Evolutionary conservation across 345 rosid species (phyloP), one percentile per base, ranked within the genome.

Genomic region (Citrus trifoliata): DNA sequence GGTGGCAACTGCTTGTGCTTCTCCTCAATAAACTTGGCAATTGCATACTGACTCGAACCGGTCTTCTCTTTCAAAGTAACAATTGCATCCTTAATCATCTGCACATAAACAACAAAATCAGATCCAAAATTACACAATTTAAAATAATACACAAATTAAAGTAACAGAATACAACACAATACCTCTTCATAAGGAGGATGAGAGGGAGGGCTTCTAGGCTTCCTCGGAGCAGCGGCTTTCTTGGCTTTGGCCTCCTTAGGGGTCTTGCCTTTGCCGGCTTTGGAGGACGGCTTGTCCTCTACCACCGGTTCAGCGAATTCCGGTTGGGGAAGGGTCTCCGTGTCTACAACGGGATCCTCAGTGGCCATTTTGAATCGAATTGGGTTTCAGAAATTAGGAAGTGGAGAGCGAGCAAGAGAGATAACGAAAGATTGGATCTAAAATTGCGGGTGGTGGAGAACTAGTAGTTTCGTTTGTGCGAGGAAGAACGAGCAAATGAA

Each of bases 41-140:
- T 94, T 46, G 98, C 98, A 71, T 90, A 87, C 83, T 93, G 97
- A 63, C 98, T 94, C 46, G 98, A 94, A 71, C 98, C 98, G 5
- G 88, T 91, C 85, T 84, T 94, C 83, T 94, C 98, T 80, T 94
- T 92, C 86, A 94, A 71, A 9, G 90, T 84, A 22, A 82, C 79
- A 12, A 94, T 91, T 1, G 97, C 95, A 0, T 92, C 94, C 66
- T 87, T 92, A 1, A 94, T 83, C 98, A 94, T 94, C 98, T 94
- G 80, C 16, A 82, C 80, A 22, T 2, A 68, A 27, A 46, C 65
- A 58, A 3, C 32, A 56, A 13, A 35, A 70, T 82, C 88, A 85
- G 76, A 84, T 70, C 81, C 24, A 28, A 13, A 35, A 6, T 4
- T 30, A 25, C 21, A 30, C 58, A 76, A n/a, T 22, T 58, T 7